Evolutionary conservation across 805 yeast species (phyloP).

Genomic region (Schwanniomyces sp.): DNA sequence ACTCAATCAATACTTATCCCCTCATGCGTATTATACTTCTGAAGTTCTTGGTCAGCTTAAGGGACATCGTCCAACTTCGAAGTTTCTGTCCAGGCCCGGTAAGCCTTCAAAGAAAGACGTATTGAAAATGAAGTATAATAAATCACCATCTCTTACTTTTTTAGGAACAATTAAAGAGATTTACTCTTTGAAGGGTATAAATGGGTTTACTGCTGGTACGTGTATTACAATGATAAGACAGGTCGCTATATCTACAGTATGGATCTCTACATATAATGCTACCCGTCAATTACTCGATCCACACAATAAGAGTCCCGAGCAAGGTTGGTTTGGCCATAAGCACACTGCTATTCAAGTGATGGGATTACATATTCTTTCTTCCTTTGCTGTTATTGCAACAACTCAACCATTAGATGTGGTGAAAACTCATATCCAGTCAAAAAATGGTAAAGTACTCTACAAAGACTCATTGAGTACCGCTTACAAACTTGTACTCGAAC

Average conservation of each 20-base stretch:
- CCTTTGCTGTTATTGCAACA: slow-evolving; percentile 67
- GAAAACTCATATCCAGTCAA: slow-evolving; percentile 83
- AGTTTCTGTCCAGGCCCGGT: background rate
- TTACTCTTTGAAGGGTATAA: slow-evolving; percentile 66
- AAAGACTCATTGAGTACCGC: slow-evolving; percentile 58
- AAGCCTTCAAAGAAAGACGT: slow-evolving; percentile 16
- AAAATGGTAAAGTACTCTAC: slow-evolving; percentile 58
- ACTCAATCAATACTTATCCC: slow-evolving; percentile 37
- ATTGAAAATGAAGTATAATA: slow-evolving; percentile 38
- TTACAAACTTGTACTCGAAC: slow-evolving; percentile 27
- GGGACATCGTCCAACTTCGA: slow-evolving; percentile 15
- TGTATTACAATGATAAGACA: slow-evolving; percentile 83
- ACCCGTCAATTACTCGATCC: slow-evolving; percentile 71
- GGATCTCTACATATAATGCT: slow-evolving; percentile 81
- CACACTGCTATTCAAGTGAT: slow-evolving; percentile 39
- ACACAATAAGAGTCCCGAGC: slow-evolving; percentile 29
- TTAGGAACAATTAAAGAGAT: slow-evolving; percentile 61
- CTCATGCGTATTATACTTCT: slow-evolving; percentile 40
- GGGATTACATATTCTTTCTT: slow-evolving; percentile 59
- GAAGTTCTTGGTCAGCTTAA: slow-evolving; percentile 30
- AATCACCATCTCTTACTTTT: slow-evolving; percentile 55
- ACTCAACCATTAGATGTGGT: slow-evolving; percentile 91
- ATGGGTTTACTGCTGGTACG: slow-evolving; percentile 82
- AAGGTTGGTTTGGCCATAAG: slow-evolving; percentile 47
- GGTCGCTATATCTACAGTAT: slow-evolving; percentile 71